Percentiles rank a stretch among this genome's conserved stretches.
Evolutionary conservation across 805 yeast species (phyloP).

Genomic region (Spathaspora gorwiae): DNA sequence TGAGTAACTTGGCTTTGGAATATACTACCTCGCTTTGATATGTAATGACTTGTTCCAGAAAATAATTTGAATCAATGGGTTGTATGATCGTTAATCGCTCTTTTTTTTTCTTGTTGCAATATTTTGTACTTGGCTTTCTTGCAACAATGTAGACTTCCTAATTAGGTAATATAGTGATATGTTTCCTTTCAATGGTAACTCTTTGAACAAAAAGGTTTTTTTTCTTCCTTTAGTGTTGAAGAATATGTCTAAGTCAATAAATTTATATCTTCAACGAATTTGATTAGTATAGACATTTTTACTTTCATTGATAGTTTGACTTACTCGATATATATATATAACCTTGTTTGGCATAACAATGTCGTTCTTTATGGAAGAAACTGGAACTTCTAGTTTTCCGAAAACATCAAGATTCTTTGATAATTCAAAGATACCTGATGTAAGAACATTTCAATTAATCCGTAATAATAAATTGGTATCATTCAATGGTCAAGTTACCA

Average conservation of each 20-base stretch:
- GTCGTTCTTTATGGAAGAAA: slow-evolving; percentile 3
- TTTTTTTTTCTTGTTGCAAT: too few species aligned
- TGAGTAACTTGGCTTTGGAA: too few species aligned
- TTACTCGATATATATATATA: not conserved
- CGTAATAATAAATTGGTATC: slow-evolving; percentile 10
- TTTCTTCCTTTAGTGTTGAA: too few species aligned
- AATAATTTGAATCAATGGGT: too few species aligned
- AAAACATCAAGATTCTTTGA: slow-evolving; percentile 23
- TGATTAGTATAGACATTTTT: too few species aligned
- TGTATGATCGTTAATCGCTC: too few species aligned
- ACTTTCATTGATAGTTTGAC: not conserved
- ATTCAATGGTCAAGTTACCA: slow-evolving; percentile 21
- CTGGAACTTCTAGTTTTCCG: slow-evolving; percentile 15
- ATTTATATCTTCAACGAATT: too few species aligned
- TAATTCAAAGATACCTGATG: slow-evolving; percentile 19
- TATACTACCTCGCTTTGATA: too few species aligned
- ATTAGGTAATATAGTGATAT: not conserved
- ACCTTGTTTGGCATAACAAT: not conserved
- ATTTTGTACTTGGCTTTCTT: too few species aligned
- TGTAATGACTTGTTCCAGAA: too few species aligned
- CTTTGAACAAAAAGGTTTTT: not conserved
- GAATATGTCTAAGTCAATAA: too few species aligned
- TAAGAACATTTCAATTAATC: slow-evolving; percentile 14
- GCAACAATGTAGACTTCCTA: slow-evolving; percentile 58
- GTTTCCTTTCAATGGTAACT: not conserved